phyloP scores from a whole-genome alignment of 306 rosid species.

The Castanea crenata region DNA sequence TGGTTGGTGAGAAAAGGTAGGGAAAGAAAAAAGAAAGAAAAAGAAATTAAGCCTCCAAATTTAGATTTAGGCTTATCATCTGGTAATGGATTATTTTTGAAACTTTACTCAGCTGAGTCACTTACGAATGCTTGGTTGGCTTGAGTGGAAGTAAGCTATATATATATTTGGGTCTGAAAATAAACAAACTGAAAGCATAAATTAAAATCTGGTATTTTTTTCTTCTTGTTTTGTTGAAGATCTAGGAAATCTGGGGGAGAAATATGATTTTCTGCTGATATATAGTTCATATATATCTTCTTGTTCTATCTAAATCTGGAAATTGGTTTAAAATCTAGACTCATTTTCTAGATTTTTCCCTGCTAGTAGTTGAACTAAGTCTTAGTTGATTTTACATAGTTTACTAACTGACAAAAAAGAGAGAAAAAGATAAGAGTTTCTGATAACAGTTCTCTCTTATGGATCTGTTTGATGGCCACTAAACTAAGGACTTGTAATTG shows the following conservation, averaged over 20 bases:
- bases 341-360: not conserved
- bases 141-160: not conserved
- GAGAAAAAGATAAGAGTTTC: not conserved
- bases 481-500: not conserved
- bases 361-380: not conserved
- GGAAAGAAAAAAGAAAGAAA: not conserved
- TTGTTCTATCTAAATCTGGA: not conserved
- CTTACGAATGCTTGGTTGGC: not conserved
- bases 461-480: slow-evolving; percentile 3
- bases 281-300: not conserved
- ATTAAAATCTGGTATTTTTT: no score
- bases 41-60: not conserved
- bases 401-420: not conserved
- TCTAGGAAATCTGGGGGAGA: no score
- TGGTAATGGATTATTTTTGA: not conserved
- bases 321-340: not conserved
- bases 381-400: not conserved
- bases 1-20: not conserved
- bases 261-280: not conserved
- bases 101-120: not conserved
- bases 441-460: not conserved
- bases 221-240: no score
- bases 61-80: not conserved
- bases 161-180: not conserved
- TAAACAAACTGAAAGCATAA: not conserved